These are phyloP conservation scores for Eryngium alpinum DNA, from an alignment of 140 eudicot genomes.

Conservation along the genomic window DNA sequence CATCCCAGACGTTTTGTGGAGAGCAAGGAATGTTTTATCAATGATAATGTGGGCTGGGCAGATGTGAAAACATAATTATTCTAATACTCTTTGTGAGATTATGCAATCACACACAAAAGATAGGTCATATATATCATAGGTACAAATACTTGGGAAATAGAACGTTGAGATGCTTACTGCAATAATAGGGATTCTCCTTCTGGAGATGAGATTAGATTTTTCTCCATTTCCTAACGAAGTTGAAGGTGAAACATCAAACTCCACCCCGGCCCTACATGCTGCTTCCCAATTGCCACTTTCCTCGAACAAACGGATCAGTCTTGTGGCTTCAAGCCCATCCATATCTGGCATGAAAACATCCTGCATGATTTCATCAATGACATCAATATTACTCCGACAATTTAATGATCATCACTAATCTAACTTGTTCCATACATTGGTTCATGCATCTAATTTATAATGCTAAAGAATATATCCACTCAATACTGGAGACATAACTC, in stretches of 20 bases:
- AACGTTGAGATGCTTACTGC: constrained; percentile 51
- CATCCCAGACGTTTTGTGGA: neutral
- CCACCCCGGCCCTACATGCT: constrained; percentile 79
- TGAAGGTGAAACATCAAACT: constrained; percentile 31
- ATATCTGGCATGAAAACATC: constrained; percentile 97
- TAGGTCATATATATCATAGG: neutral
- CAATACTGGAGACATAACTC: neutral
- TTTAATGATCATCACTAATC: neutral
- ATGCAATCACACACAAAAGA: neutral
- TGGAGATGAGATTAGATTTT: constrained; percentile 11
- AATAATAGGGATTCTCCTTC: constrained; percentile 56
- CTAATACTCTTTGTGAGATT: too few species aligned
- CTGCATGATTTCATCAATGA: constrained; percentile 34
- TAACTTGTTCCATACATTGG: neutral
- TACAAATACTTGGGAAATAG: neutral
- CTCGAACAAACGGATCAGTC: constrained; percentile 79
- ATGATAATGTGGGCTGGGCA: too few species aligned
- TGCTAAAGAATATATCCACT: neutral
- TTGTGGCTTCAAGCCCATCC: constrained; percentile 94
- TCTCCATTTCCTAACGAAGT: constrained; percentile 22
- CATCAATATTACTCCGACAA: constrained; percentile 8
- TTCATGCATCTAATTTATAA: too few species aligned
- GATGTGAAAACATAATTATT: too few species aligned
- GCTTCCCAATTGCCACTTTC: constrained; percentile 88
- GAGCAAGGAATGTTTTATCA: too few species aligned